phyloP scores from a whole-genome alignment of 1,284 basidiomycete genomes.

The Pseudozyma tsukubaensis region DNA sequence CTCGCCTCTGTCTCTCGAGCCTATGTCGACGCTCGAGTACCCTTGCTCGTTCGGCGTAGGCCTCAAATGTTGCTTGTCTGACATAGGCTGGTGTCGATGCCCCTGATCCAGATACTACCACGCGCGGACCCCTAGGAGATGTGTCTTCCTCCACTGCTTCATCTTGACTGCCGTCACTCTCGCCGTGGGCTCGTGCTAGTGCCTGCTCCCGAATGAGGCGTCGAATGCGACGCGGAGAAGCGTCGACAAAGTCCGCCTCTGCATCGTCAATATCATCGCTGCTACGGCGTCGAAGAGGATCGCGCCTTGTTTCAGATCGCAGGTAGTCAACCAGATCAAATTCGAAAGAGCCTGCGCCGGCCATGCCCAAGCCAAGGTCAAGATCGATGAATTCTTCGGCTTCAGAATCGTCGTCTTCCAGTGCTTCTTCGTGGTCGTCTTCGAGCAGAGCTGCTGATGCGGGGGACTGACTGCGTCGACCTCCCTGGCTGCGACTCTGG shows the following conservation, averaged over 20 bases:
- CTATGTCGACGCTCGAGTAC: constrained; percentile 29
- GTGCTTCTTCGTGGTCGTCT: not conserved
- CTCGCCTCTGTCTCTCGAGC: constrained; percentile 16
- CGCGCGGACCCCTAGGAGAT: constrained; percentile 19
- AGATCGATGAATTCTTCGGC: constrained; percentile 38
- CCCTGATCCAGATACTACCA: constrained; percentile 34
- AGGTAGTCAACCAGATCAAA: constrained; percentile 40
- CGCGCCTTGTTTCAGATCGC: constrained; percentile 23
- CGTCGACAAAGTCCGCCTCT: not conserved
- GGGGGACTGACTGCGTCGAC: constrained; percentile 11
- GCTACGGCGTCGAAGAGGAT: constrained; percentile 4
- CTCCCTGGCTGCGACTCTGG: constrained; percentile 18
- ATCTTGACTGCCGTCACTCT: constrained; percentile 5
- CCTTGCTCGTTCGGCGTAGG: constrained; percentile 40
- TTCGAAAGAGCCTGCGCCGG: constrained; percentile 32
- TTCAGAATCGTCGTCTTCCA: constrained; percentile 21
- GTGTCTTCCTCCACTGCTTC: too few relatives aligned
- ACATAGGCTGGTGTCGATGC: constrained; percentile 39
- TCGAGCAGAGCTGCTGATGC: too few relatives aligned
- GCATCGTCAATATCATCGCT: constrained; percentile 2
- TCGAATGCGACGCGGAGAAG: constrained; percentile 3
- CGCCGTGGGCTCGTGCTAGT: too few relatives aligned
- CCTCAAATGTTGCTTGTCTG: constrained; percentile 44
- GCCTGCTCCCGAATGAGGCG: constrained; percentile 1
- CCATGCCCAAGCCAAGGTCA: constrained; percentile 40